Conservation (phyloP, 2,329 filamentous ascomycete genomes). For the Scedosporium boydii region DNA sequence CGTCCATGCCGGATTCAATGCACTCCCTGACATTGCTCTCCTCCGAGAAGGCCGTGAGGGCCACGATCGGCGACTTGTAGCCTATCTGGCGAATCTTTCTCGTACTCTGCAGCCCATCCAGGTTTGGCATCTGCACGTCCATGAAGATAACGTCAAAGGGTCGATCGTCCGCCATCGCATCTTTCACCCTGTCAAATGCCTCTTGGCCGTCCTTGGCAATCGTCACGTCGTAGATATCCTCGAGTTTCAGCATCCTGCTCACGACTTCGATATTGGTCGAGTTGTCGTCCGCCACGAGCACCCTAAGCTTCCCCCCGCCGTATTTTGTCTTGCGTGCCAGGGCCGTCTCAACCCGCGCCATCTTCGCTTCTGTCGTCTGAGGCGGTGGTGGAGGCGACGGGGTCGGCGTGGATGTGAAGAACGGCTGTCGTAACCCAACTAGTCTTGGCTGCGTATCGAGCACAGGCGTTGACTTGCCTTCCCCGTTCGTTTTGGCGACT, state of each 20-base stretch:
- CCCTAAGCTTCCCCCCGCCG: conserved; percentile 55
- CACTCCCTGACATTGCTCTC: conserved; percentile 82
- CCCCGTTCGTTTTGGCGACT: conserved; percentile 15
- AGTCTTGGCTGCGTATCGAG: conserved; percentile 65
- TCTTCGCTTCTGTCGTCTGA: conserved; percentile 44
- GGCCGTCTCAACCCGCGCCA: conserved; percentile 53
- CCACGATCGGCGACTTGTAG: conserved; percentile 81
- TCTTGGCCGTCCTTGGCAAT: conserved; percentile 82
- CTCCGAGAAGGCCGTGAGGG: conserved; percentile 81
- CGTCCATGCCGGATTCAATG: conserved; percentile 85
- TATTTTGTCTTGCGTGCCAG: conserved; percentile 49
- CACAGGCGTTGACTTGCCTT: conserved; percentile 24
- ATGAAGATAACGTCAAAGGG: conserved; percentile 88
- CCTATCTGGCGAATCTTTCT: conserved; percentile 77
- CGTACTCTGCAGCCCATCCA: conserved; percentile 82
- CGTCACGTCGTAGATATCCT: conserved; percentile 77
- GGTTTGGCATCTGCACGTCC: conserved; percentile 92
- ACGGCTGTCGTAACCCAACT: conserved; percentile 74
- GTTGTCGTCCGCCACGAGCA: conserved; percentile 73
- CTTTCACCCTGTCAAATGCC: conserved; percentile 77
- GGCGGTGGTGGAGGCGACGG: conserved; percentile 10
- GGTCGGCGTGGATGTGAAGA: conserved; percentile 48
- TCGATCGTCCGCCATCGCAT: conserved; percentile 62
- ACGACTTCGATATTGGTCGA: conserved; percentile 49
- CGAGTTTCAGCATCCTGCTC: conserved; percentile 60